Evolutionary conservation across 2,329 filamentous ascomycete species (phyloP), one percentile per base, ranked within the genome.

Genomic region (Rhinocladiella similis): DNA sequence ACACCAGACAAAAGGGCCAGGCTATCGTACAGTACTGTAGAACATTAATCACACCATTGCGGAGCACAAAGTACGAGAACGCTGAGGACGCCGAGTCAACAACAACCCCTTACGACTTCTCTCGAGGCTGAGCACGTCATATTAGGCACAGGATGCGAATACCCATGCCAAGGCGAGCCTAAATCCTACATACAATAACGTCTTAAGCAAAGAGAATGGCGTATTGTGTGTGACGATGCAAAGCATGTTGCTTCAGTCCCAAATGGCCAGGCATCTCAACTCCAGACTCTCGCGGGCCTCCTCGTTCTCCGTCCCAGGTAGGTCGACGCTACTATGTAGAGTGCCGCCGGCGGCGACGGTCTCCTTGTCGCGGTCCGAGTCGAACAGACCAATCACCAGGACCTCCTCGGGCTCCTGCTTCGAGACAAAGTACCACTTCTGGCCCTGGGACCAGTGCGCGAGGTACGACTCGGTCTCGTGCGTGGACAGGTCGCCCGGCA

Each of bases 351-450:
- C 59, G 27, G 59, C 59, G 38, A 62, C 59, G 16, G 56, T 62
- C 50, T 62, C 59, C 38, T 57, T 59, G 22, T 62, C 59, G n/a
- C 59, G 41, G 20, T 62, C 43, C 18, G 56, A 59, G 29, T 62
- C 59, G 27, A 62, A 62, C 22, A 62, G 38, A n/a, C 59, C 54
- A 33, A 62, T 56, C 16, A 62, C 56, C 47, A 62, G 35, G 22
- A 51, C 56, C 39, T 62, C 59, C 45, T 62, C 59, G 4, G 59
- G 59, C 48, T 62, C 56, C 45, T 62, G 59, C 13, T 57, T 36
- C 7, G 56, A 54, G 41, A 62, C 59, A 38, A 62, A 62, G 36
- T 62, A 59, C 59, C 59, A 62, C 35, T 62, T 62, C 54, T 62
- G 59, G 2, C 59, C 59, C 14, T 25, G 22, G 7, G 59, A 62